A percentile compares a stretch with the other conserved stretches of the same genome.
Evolutionary conservation across 805 yeast species (phyloP).

Genomic region (Yarrowia osloensis): DNA sequence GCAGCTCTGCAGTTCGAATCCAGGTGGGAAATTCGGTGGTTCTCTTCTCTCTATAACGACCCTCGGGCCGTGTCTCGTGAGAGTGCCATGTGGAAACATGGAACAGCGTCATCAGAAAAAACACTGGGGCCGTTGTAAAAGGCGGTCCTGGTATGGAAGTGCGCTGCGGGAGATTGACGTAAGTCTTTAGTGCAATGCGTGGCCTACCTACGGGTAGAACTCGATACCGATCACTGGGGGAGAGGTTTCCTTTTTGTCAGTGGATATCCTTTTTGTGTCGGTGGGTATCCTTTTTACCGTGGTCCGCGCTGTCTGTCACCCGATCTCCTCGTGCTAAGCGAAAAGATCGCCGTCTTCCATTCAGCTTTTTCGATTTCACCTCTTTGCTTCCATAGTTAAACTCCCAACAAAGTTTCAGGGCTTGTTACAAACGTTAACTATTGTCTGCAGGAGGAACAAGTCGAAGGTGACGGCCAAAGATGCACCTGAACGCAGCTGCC

Average conservation of each 20-base stretch:
- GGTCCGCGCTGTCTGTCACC: too few relatives aligned
- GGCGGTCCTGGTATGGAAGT: conserved; percentile 27
- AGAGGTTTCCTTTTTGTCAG: conserved; percentile 5
- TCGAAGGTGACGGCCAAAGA: neutral
- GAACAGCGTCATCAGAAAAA: conserved; percentile 32
- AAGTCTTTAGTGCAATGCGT: conserved; percentile 32
- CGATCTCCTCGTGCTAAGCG: too few relatives aligned
- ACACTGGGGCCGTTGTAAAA: conserved; percentile 7
- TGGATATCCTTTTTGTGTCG: too few relatives aligned
- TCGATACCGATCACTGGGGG: conserved; percentile 32
- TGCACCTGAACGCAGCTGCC: too few relatives aligned
- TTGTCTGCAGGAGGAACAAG: neutral
- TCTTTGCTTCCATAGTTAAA: neutral
- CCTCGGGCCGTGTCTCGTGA: conserved; percentile 14
- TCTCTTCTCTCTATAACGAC: conserved; percentile 28
- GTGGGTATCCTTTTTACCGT: too few relatives aligned
- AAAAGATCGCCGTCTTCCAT: too few relatives aligned
- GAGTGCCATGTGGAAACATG: conserved; percentile 31
- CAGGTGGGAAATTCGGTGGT: conserved; percentile 33
- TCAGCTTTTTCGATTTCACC: too few relatives aligned
- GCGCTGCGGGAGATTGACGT: conserved; percentile 32
- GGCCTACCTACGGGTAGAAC: conserved; percentile 28
- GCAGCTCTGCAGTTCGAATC: conserved; percentile 7
- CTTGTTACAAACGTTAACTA: neutral
- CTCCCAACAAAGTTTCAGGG: neutral